Percentiles rank a stretch among this genome's conserved stretches.
Conservation (phyloP, 352 stramenopile genomes). For the Phytophthora melonis region DNA sequence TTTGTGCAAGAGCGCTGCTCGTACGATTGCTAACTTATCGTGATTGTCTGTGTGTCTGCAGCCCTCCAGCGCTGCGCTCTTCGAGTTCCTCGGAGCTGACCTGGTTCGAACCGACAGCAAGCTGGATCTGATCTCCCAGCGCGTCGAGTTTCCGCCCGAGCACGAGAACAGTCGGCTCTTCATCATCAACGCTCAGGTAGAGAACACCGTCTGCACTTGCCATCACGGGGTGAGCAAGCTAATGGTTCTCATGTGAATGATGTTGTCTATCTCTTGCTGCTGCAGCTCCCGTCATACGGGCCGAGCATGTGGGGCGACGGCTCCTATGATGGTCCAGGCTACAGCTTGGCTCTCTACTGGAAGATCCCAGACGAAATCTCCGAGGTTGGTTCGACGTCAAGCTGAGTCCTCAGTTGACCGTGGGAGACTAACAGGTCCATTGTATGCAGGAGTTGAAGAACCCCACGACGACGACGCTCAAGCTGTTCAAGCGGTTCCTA, state of each 20-base stretch:
- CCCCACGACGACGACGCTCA: constrained; percentile 62
- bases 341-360: constrained; percentile 85
- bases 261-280: background rate
- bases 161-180: constrained; percentile 71
- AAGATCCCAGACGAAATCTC: constrained; percentile 71
- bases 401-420: background rate
- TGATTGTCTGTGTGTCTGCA: constrained; percentile 26
- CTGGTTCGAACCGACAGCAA: constrained; percentile 76
- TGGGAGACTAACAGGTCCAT: background rate
- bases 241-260: background rate
- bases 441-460: constrained; percentile 61
- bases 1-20: background rate
- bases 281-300: constrained; percentile 76
- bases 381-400: constrained; percentile 42
- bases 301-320: constrained; percentile 79
- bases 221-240: background rate
- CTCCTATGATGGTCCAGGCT: constrained; percentile 72
- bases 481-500: constrained; percentile 79
- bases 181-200: constrained; percentile 85
- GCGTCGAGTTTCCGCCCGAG: constrained; percentile 70
- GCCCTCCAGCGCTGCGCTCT: constrained; percentile 66
- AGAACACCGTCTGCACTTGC: background rate
- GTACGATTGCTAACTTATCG: background rate
- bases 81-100: constrained; percentile 84
- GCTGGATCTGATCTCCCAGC: constrained; percentile 78